Base-by-base conservation (phyloP, 108 stramenopile genomes). In the Nitzschia putrida region DNA sequence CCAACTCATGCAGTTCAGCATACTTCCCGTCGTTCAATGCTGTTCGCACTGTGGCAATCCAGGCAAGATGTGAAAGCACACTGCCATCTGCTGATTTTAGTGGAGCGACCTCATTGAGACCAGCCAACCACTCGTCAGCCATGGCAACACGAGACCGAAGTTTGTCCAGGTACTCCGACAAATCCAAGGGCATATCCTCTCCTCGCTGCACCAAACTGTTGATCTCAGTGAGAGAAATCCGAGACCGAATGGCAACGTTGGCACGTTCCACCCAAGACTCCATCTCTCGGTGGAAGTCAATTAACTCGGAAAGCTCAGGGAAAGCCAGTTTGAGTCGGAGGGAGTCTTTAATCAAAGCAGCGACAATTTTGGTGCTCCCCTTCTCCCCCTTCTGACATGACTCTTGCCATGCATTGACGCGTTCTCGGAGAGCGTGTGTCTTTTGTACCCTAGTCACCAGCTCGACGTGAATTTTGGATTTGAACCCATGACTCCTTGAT, bases 191-290 rank as follows among this genome's bases (percentile, higher is more conserved):
- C 67, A 92, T 73, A 12, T 63, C 69, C 57, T 82, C 73, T 14
- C 83, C 88, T 29, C 66, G 80, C 40, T 69, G 44, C 8, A 92
- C 71, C 9, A 92, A 71, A 13, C 71, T 64, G 73, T 88, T 77
- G 22, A 92, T 82, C 59, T 89, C 90, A 38, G 66, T 50, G 38
- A 92, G 69, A 6, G 88, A 87, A 57, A 92, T 89, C 56, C 73
- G 83, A 16, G 88, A 80, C 5, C 90, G 78, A 53, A 89, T 84
- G 44, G 90, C 90, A 72, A 92, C 80, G 60, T 83, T 85, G 52
- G 88, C 85, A 47, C 88, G 73, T 12, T 91, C 90, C 39, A 88
- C 75, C 90, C 90, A 91, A 38, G 72, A 73, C 53, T 88, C 84
- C 21, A 71, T 72, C 47, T 73, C 72, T 50, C 78, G 71, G 53